phyloP scores from a whole-genome alignment of 2,329 filamentous ascomycete genomes.

The Fusarium irregulare region DNA sequence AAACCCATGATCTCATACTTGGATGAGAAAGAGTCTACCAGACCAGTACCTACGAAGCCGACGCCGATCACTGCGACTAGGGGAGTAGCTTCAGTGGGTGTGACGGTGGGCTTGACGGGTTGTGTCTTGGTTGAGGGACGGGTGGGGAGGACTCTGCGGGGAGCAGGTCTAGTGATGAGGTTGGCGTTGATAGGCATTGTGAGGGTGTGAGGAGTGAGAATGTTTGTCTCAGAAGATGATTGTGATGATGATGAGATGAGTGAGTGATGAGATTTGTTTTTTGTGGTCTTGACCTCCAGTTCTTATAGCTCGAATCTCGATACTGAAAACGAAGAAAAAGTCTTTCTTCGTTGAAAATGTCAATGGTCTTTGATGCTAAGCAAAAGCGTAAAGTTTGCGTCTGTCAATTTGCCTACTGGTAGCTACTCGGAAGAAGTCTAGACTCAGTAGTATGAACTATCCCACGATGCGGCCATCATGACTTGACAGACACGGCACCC shows the following conservation, averaged over 20 bases:
- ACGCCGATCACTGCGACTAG: slow-evolving; percentile 63
- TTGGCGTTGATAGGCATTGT: slow-evolving; percentile 21
- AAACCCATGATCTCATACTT: slow-evolving; percentile 58
- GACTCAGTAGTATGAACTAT: neutral
- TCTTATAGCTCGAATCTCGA: slow-evolving; percentile 16
- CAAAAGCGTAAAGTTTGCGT: neutral
- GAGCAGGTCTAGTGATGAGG: neutral
- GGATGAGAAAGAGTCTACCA: slow-evolving; percentile 57
- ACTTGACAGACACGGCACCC: neutral
- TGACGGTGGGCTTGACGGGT: neutral
- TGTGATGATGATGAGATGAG: slow-evolving; percentile 11
- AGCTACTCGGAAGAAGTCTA: neutral
- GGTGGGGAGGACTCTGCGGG: neutral
- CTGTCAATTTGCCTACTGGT: neutral
- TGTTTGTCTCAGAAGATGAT: neutral
- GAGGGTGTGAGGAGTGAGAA: neutral
- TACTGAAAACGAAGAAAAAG: neutral
- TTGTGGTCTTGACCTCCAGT: neutral
- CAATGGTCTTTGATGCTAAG: neutral
- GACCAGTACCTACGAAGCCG: slow-evolving; percentile 63
- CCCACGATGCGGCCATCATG: neutral
- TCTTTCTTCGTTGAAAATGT: neutral
- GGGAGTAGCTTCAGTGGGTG: slow-evolving; percentile 34
- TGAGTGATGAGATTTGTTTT: neutral
- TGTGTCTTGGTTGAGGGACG: slow-evolving; percentile 1